Evolutionary conservation across 2,329 filamentous ascomycete species (phyloP), one percentile per base, ranked within the genome.

Genomic region (Fusarium solani-melongenae): DNA sequence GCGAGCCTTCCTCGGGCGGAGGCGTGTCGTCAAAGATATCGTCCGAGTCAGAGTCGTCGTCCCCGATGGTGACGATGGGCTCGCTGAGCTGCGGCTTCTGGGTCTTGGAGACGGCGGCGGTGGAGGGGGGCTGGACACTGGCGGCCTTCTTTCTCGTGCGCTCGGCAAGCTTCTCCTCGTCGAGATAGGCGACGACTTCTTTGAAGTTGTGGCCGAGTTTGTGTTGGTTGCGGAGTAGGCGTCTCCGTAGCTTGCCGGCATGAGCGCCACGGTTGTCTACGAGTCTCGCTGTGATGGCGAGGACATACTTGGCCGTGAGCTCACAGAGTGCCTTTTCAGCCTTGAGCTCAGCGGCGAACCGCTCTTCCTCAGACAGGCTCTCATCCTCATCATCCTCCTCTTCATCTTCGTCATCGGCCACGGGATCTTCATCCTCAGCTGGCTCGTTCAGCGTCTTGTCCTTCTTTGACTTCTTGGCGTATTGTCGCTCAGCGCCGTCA

Each of bases 281-380:
- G 44, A 95, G 90, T 62, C 91, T 91, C 22, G 92, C 94, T 11
- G 93, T 86, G 24, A 97, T 91, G 14, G 92, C 93, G 46, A 97
- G 89, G 39, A 98, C 93, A 49, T 97, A 90, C 80, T 96, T 97
- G 71, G 91, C 92, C 0, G 95, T 92, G 29, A 98, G 86, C 77
- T 96, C 93, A 82, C 96, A 98, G 1, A 98, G 88, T 22, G 92
- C 90, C 79, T 96, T 93, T 82, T 98, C 96, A 0, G 94, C 91
- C 67, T 95, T 88, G 36, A 98, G 88, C 65, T 91, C 90, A 41
- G 89, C 88, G 56, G 91, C 88, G 74, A 90, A 86, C 66, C 90
- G 88, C 78, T 93, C 86, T 77, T 88, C 86, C 62, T 87, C 86
- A 33, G 89, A 86, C 46, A 89, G 79, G 22, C 85, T 85, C 68